Percentiles rank a stretch among this genome's conserved stretches.
Evolutionary conservation across 148 eudicot genomes (phyloP).

Genomic region (Dysphania ambrosioides): DNA sequence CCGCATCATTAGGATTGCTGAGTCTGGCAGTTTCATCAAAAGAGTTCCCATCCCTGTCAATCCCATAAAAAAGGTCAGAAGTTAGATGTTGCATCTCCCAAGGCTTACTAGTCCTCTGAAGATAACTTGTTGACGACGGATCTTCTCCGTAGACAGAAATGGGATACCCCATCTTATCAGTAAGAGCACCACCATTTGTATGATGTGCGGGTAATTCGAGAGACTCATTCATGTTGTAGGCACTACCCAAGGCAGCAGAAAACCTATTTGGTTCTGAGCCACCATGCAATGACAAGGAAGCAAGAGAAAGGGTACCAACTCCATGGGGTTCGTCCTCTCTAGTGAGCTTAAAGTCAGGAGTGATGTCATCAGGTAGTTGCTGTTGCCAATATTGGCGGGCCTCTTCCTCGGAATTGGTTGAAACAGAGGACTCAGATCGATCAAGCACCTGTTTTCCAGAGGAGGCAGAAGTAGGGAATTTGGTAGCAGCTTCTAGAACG

Average conservation of each 20-base stretch:
- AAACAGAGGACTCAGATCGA: conserved; percentile 69
- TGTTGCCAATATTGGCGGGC: conserved; percentile 82
- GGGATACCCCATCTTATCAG: conserved; percentile 46
- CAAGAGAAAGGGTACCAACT: conserved; percentile 50
- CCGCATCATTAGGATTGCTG: conserved; percentile 36
- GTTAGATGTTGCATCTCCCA: conserved; percentile 58
- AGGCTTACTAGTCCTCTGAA: conserved; percentile 38
- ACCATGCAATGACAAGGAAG: conserved; percentile 58
- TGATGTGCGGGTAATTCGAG: conserved; percentile 42
- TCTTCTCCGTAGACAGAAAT: conserved; percentile 41
- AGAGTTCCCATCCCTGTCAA: no score
- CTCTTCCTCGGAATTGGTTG: conserved; percentile 81
- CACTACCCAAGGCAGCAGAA: conserved; percentile 39
- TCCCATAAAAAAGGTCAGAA: no score
- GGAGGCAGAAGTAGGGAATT: conserved; percentile 36
- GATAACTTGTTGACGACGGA: conserved; percentile 46
- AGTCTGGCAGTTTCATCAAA: no score
- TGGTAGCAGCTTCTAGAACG: conserved; percentile 32
- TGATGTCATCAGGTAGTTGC: conserved; percentile 95
- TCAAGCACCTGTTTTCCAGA: conserved; percentile 59
- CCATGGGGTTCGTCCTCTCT: conserved; percentile 54
- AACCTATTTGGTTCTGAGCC: conserved; percentile 37
- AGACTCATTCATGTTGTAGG: conserved; percentile 46
- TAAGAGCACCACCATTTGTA: conserved; percentile 36
- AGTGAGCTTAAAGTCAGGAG: conserved; percentile 75